These are phyloP conservation scores for Evansstolkia leycettana DNA, from an alignment of 495 filamentous ascomycete species.

Conservation along the genomic window DNA sequence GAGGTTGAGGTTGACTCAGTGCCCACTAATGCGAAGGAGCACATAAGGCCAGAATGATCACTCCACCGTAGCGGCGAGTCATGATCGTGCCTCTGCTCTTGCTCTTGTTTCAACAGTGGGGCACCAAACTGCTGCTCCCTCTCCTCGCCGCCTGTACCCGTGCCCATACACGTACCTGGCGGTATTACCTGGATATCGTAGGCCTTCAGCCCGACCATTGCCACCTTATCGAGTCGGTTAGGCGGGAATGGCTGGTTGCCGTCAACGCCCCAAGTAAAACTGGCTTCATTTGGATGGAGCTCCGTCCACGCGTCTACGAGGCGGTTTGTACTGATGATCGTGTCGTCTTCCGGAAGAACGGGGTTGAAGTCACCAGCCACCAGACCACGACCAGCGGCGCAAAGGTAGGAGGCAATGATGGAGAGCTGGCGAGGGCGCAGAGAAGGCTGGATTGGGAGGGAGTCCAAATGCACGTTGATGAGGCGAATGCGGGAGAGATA, in stretches of 20 bases:
- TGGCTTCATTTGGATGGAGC: slow-evolving; percentile 7
- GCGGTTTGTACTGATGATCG: slow-evolving; percentile 6
- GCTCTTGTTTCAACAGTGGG: background rate
- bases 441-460: slow-evolving; percentile 11
- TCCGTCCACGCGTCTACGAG: slow-evolving; percentile 11
- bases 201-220: slow-evolving; percentile 8
- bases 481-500: slow-evolving; percentile 3
- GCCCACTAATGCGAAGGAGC: background rate
- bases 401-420: slow-evolving; percentile 9
- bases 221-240: slow-evolving; percentile 13
- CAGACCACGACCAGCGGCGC: slow-evolving; percentile 7
- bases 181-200: slow-evolving; percentile 5
- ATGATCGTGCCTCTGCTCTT: background rate
- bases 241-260: slow-evolving; percentile 9
- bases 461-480: slow-evolving; percentile 15
- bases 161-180: slow-evolving; percentile 1
- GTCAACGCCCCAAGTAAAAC: slow-evolving; percentile 13
- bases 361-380: slow-evolving; percentile 19
- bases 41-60: slow-evolving; percentile 1
- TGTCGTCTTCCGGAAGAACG: slow-evolving; percentile 11
- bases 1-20: too few species aligned
- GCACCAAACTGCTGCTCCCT: background rate
- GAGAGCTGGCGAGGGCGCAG: slow-evolving; percentile 10
- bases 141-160: background rate
- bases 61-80: background rate